Base-by-base conservation (phyloP, 768 basidiomycete genomes). In the Leccinum fibrillosum region DNA sequence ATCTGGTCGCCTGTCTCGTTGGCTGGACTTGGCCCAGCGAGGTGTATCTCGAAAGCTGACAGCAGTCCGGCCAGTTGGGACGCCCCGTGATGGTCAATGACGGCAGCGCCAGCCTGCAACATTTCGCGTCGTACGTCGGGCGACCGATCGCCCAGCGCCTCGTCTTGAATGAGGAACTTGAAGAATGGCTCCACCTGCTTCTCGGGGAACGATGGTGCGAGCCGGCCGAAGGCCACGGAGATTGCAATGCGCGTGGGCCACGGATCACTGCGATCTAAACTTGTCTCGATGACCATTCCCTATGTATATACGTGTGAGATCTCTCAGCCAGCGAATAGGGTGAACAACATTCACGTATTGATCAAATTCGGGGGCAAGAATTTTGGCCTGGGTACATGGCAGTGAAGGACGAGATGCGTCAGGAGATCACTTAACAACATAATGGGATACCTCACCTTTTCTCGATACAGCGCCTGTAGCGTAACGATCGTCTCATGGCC, bases 211-310 rank as follows among this genome's bases (percentile, higher is more conserved):
- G 76, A 76, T 2, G 86, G 83, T 0, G 92, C 85, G 2, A 95
- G 72, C 2, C 80, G 75, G 59, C 85, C 81, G 57, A 98, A 86
- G 0, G 89, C 73, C 17, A 75, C 72, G 1, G 89, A 88, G 52
- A 88, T 78, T 5, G 96, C 92, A 5, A 90, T 76, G 19, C 97
- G 83, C 19, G 88, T 79, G 48, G 86, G 81, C 90, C 90, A 98
- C 6, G 95, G 96, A 74, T 99, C 97, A 9, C 83, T 75, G 25
- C 89, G 84, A 65, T 92, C 89, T n/a, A 98, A 75, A 42, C 87
- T 94, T 64, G 86, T 83, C 19, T 90, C 85, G 52, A 96, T 88
- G 52, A 98, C 82, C 90, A 98, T 96, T 15, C 97, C 97, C 93
- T 94, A 61, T 23, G 35, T 25, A 32, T 23, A 50, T 49, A 28